These are phyloP conservation scores for Nakaseomyces delphensis DNA, from an alignment of 1,139 yeast species.

Conservation along the genomic window DNA sequence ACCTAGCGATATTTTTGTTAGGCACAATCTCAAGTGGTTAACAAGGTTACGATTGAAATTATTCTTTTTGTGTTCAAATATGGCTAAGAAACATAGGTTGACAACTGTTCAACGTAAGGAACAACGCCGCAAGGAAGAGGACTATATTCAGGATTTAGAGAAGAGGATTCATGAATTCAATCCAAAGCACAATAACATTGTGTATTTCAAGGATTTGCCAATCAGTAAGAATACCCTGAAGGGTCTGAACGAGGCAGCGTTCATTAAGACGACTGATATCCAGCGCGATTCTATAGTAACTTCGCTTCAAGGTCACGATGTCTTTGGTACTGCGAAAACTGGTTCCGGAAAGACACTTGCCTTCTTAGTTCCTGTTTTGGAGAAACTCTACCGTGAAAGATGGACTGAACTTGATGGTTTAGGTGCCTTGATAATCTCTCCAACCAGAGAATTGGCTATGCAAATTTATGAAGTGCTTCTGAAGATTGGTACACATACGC, in stretches of 20 bases:
- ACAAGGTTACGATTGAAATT: neutral
- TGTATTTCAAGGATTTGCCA: conserved; percentile 63
- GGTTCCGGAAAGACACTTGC: conserved; percentile 97
- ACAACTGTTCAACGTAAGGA: conserved; percentile 37
- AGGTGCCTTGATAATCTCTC: conserved; percentile 86
- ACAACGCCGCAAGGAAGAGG: conserved; percentile 37
- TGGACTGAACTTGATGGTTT: conserved; percentile 90
- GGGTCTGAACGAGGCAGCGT: conserved; percentile 69
- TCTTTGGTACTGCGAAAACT: conserved; percentile 88
- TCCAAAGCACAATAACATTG: conserved; percentile 31
- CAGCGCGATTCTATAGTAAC: conserved; percentile 73
- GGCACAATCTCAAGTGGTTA: too few species aligned
- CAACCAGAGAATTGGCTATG: conserved; percentile 89
- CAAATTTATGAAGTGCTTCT: conserved; percentile 87
- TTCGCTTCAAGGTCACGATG: conserved; percentile 72
- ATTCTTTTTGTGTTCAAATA: conserved; percentile 12
- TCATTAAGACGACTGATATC: conserved; percentile 72
- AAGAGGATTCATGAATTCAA: conserved; percentile 45
- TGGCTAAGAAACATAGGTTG: conserved; percentile 38
- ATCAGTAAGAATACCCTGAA: conserved; percentile 53
- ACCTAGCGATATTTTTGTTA: too few species aligned
- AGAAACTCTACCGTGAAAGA: conserved; percentile 56
- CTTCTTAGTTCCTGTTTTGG: conserved; percentile 77
- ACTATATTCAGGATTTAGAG: conserved; percentile 40
- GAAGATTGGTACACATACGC: conserved; percentile 71